These are phyloP conservation scores for Phylloporus rhodoxanthus DNA, from an alignment of 768 basidiomycete genomes.

Conservation along the genomic window DNA sequence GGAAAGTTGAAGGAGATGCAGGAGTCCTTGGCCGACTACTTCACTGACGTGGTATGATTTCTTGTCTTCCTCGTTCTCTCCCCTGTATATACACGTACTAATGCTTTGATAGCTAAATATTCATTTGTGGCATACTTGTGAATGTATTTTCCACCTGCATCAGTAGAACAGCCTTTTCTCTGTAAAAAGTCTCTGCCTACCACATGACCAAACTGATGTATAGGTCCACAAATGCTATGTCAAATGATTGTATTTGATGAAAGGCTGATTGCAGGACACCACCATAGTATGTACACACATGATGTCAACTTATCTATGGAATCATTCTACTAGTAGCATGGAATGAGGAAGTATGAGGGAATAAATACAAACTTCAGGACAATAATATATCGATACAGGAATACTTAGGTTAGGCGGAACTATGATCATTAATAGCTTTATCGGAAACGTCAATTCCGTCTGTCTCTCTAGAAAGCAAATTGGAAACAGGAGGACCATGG, in stretches of 20 bases:
- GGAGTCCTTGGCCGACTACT: constrained; percentile 42
- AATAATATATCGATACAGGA: not conserved
- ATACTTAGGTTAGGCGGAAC: not conserved
- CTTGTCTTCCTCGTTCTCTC: not conserved
- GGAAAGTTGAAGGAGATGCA: constrained; percentile 43
- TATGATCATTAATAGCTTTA: not conserved
- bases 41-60: constrained; percentile 36
- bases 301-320: no score
- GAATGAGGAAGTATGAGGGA: not conserved
- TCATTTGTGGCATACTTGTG: not conserved
- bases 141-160: not conserved
- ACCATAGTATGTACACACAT: no score
- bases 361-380: not conserved
- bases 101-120: not conserved
- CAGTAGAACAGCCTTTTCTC: no score
- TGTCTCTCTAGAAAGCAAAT: constrained; percentile 27
- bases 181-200: no score
- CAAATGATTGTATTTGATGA: no score
- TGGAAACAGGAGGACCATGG: constrained; percentile 56
- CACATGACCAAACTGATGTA: no score
- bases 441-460: not conserved
- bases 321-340: not conserved
- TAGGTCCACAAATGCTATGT: no score
- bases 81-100: not conserved
- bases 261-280: no score